Evolutionary conservation across 75 land plant species (phyloP).

Genomic region (Cryptomeria japonica): DNA sequence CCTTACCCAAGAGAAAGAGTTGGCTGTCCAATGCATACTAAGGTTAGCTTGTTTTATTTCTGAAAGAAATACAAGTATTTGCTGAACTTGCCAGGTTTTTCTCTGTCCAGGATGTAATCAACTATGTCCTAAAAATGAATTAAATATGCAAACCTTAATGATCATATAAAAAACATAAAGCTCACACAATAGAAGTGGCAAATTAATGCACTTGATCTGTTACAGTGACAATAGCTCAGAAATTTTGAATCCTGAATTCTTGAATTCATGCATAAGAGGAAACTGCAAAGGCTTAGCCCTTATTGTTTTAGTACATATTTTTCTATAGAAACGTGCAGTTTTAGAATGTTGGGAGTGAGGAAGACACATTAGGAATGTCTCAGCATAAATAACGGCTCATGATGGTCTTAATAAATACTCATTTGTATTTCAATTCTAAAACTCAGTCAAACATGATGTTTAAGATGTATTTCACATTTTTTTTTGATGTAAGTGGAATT

Average conservation of each 20-base stretch:
- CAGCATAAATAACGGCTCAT: neutral
- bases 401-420: too few species aligned
- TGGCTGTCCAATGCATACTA: constrained; percentile 82
- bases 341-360: neutral
- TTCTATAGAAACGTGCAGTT: neutral
- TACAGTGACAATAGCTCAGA: neutral
- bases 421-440: too few species aligned
- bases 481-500: too few species aligned
- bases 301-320: neutral
- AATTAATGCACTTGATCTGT: neutral
- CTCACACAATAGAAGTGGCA: neutral
- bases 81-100: neutral
- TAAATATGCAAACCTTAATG: neutral
- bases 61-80: neutral
- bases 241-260: neutral
- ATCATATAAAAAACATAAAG: neutral
- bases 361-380: neutral
- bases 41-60: constrained; percentile 38
- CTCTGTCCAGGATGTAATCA: neutral
- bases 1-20: constrained; percentile 67
- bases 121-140: neutral
- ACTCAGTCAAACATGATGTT: too few species aligned
- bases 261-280: neutral
- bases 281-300: neutral
- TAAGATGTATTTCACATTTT: too few species aligned